These are phyloP conservation scores for Candida orba DNA, from an alignment of 805 yeast genomes.

Conservation along the genomic window DNA sequence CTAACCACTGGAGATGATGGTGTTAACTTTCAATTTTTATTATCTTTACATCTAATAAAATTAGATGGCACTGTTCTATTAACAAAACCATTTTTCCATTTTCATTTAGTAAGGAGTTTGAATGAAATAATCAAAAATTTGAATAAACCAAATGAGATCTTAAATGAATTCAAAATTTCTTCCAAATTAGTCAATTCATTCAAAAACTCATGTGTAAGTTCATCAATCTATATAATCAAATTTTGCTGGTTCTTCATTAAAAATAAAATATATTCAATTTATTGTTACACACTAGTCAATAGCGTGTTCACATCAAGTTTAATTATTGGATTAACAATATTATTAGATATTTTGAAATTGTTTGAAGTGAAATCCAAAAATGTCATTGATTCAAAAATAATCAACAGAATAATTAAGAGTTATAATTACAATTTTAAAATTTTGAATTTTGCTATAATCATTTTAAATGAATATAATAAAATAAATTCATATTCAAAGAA, in stretches of 20 bases:
- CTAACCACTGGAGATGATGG: too few relatives aligned
- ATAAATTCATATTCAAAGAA: not conserved
- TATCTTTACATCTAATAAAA: slow-evolving; percentile 27
- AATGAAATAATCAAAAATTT: not conserved
- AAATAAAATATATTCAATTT: slow-evolving; percentile 21
- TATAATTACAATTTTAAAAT: not conserved
- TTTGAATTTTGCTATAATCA: not conserved
- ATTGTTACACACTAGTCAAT: slow-evolving; percentile 24
- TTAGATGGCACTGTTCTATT: slow-evolving; percentile 27
- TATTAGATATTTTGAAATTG: slow-evolving; percentile 5
- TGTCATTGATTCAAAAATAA: not conserved
- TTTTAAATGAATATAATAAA: not conserved
- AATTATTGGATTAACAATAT: slow-evolving; percentile 23
- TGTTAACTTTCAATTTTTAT: slow-evolving; percentile 9
- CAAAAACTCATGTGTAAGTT: slow-evolving; percentile 24
- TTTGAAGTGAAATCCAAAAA: slow-evolving; percentile 1
- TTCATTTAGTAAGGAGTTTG: slow-evolving; percentile 9
- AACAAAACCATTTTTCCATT: slow-evolving; percentile 31
- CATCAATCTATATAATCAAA: slow-evolving; percentile 24
- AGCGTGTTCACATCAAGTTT: slow-evolving; percentile 25
- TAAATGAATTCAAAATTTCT: slow-evolving; percentile 1
- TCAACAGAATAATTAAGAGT: not conserved
- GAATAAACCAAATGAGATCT: not conserved
- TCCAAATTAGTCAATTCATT: slow-evolving; percentile 9
- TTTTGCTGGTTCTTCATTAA: slow-evolving; percentile 15